A percentile compares a stretch with the other conserved stretches of the same genome.
phyloP scores from a whole-genome alignment of 108 stramenopile genomes.

The Epithemia pelagica region DNA sequence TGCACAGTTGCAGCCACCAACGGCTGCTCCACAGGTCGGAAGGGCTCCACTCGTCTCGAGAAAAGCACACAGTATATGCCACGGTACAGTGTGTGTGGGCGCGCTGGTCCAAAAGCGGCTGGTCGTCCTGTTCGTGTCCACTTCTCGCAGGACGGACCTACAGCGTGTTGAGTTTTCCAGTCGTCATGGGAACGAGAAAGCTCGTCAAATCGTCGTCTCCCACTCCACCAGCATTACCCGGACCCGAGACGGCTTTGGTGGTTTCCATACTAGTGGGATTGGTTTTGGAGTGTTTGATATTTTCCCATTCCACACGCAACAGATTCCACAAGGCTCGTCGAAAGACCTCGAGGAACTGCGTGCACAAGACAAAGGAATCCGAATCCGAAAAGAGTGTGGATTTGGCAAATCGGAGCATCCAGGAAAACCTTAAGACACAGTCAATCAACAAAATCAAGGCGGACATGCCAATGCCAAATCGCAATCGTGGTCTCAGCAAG shows the following conservation, averaged over 20 bases:
- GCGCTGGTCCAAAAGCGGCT: no score
- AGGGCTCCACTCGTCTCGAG: no score
- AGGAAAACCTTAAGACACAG: slow-evolving; percentile 58
- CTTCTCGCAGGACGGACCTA: no score
- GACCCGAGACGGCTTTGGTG: neutral
- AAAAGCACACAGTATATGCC: no score
- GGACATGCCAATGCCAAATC: slow-evolving; percentile 62
- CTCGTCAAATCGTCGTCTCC: neutral
- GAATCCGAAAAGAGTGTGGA: slow-evolving; percentile 42
- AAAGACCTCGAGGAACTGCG: slow-evolving; percentile 63
- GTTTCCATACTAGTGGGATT: neutral
- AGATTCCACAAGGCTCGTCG: slow-evolving; percentile 79
- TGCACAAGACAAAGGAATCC: slow-evolving; percentile 69
- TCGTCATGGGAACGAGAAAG: neutral
- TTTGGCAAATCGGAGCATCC: slow-evolving; percentile 58
- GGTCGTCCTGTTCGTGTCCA: no score
- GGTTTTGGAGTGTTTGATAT: slow-evolving; percentile 62
- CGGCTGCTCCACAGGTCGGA: no score
- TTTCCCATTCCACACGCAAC: slow-evolving; percentile 86
- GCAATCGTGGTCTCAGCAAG: slow-evolving; percentile 55
- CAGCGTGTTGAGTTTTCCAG: neutral
- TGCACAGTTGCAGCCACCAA: no score
- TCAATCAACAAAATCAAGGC: slow-evolving; percentile 52
- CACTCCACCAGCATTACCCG: neutral
- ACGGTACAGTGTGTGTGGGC: no score